Conservation (phyloP, 768 basidiomycete genomes). For the Lepiota subincarnata region DNA sequence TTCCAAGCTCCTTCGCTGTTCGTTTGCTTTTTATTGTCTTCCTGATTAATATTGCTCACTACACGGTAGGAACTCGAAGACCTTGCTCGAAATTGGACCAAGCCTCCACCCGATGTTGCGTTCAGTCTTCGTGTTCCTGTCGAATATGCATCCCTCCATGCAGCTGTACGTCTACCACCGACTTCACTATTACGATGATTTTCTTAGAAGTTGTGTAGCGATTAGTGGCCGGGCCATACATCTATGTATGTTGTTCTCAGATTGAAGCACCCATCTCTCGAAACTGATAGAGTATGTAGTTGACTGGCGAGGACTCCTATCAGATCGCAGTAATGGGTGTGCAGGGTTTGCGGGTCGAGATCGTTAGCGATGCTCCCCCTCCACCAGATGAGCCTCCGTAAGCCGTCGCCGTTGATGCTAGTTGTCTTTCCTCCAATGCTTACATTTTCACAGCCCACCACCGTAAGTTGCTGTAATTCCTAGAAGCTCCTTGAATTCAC, state of each 20-base stretch:
- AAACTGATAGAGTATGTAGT: slow-evolving; percentile 34
- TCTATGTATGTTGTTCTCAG: slow-evolving; percentile 58
- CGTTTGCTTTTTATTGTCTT: slow-evolving; percentile 22
- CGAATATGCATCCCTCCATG: slow-evolving; percentile 83
- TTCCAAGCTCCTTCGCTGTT: slow-evolving; percentile 66
- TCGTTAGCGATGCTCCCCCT: slow-evolving; percentile 80
- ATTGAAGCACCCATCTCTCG: slow-evolving; percentile 3
- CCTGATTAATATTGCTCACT: slow-evolving; percentile 10
- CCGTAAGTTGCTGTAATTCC: slow-evolving; percentile 32
- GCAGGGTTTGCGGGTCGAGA: slow-evolving; percentile 80
- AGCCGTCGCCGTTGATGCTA: slow-evolving; percentile 28
- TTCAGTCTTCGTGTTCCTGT: slow-evolving; percentile 79
- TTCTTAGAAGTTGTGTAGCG: slow-evolving; percentile 43
- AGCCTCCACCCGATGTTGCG: slow-evolving; percentile 74
- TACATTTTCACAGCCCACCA: slow-evolving; percentile 33
- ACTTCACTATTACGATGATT: slow-evolving; percentile 11
- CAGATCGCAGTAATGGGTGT: slow-evolving; percentile 85
- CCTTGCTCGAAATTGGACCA: slow-evolving; percentile 80
- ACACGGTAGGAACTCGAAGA: slow-evolving; percentile 67
- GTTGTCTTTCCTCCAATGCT: slow-evolving; percentile 17
- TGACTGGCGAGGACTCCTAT: slow-evolving; percentile 83
- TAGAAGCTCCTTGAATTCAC: background rate
- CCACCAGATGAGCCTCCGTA: slow-evolving; percentile 83
- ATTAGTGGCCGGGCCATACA: slow-evolving; percentile 76
- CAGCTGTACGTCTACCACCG: slow-evolving; percentile 53